These are phyloP conservation scores for Penicillium sp. DNA, from an alignment of 2,329 filamentous ascomycete genomes.

Conservation along the genomic window DNA sequence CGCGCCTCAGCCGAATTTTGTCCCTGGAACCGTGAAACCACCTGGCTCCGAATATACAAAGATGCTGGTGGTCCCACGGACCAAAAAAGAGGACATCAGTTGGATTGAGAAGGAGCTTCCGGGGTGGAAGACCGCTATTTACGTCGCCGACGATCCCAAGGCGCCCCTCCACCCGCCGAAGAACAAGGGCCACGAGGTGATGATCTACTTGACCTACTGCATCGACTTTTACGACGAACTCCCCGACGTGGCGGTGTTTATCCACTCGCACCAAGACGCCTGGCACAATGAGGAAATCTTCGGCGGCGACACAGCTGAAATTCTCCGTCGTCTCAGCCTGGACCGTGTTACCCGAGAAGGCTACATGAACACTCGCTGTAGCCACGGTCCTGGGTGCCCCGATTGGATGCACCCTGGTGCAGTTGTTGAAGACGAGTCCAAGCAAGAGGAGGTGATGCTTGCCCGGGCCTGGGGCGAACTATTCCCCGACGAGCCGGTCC, in stretches of 20 bases:
- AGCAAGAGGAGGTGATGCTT: conserved; percentile 49
- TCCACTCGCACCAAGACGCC: conserved; percentile 56
- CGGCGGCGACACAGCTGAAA: conserved; percentile 50
- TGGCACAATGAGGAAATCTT: conserved; percentile 62
- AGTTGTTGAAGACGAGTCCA: conserved; percentile 39
- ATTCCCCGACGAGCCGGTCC: conserved; percentile 46
- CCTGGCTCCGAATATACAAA: conserved; percentile 53
- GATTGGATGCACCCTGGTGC: conserved; percentile 55
- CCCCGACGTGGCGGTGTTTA: conserved; percentile 59
- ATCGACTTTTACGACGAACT: conserved; percentile 62
- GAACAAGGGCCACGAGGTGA: conserved; percentile 63
- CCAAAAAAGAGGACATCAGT: conserved; percentile 50
- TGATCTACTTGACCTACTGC: conserved; percentile 62
- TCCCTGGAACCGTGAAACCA: conserved; percentile 42
- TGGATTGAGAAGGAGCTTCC: conserved; percentile 57
- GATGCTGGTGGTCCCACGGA: conserved; percentile 54
- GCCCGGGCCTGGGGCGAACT: conserved; percentile 49
- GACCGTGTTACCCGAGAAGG: conserved; percentile 53
- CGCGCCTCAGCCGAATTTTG: conserved; percentile 33
- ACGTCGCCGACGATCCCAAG: conserved; percentile 53
- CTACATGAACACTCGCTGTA: conserved; percentile 61
- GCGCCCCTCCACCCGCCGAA: conserved; percentile 53
- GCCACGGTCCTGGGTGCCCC: conserved; percentile 58
- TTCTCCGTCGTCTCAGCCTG: conserved; percentile 52
- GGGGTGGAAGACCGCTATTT: conserved; percentile 49